Evolutionary conservation across 2,329 filamentous ascomycete species (phyloP).

Genomic region (Volutella citrinella): DNA sequence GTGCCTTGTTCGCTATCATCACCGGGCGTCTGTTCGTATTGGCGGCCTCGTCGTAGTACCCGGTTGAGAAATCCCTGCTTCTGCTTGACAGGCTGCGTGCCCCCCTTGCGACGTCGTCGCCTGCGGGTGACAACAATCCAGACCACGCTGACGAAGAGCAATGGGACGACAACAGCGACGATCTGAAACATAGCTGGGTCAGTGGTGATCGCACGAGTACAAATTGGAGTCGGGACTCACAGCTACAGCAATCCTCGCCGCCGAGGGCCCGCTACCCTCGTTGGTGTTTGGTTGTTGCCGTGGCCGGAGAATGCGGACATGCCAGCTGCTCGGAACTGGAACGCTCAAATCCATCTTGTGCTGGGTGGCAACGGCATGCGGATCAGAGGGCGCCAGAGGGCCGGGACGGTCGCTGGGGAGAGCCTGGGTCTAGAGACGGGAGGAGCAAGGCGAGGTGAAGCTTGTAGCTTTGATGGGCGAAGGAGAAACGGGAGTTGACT

Average conservation of each 20-base stretch:
- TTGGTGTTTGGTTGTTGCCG: constrained; percentile 5
- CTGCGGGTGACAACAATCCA: constrained; percentile 18
- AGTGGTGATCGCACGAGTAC: constrained; percentile 2
- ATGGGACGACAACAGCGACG: constrained; percentile 13
- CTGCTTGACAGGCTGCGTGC: constrained; percentile 2
- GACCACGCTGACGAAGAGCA: constrained; percentile 11
- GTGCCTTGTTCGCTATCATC: constrained; percentile 24
- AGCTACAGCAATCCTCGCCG: constrained; percentile 18
- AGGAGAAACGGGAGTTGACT: too few species aligned
- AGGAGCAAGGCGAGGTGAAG: too few species aligned
- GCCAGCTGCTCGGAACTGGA: constrained; percentile 20
- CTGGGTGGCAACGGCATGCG: constrained; percentile 15
- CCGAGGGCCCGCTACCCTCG: constrained; percentile 5
- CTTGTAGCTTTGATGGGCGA: too few species aligned
- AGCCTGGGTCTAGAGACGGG: too few species aligned
- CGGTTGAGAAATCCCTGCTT: constrained; percentile 21
- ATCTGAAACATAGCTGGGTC: constrained; percentile 11
- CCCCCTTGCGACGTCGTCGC: constrained; percentile 9
- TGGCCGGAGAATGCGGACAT: constrained; percentile 9
- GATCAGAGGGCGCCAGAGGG: constrained; percentile 5
- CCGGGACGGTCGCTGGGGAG: constrained; percentile 4
- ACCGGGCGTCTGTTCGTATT: constrained; percentile 30
- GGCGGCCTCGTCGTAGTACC: constrained; percentile 12
- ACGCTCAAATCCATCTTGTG: constrained; percentile 20
- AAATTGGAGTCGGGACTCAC: constrained; percentile 13